These are phyloP conservation scores for Sphagnum magellanicum DNA, from an alignment of 228 moss, liverwort and hornwort species.

Conservation along the genomic window DNA sequence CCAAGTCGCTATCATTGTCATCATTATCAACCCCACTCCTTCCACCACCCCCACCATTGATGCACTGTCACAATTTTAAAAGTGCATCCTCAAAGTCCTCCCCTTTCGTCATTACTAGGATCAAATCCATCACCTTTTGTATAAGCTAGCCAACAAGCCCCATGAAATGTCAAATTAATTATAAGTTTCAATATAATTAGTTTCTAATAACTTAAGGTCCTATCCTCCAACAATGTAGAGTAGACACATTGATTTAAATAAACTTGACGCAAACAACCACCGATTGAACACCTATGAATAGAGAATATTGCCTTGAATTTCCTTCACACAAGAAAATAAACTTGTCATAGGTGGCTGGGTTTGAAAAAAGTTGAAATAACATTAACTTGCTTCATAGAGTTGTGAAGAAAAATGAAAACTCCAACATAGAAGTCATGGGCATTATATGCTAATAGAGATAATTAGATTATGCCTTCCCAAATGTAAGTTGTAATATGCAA, in stretches of 20 bases:
- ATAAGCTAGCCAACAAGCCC: too few species aligned
- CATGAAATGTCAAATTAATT: too few species aligned
- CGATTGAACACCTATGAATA: too few species aligned
- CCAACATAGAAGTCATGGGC: conserved; percentile 86
- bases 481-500: conserved; percentile 63
- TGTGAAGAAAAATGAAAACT: conserved; percentile 79
- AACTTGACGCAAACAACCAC: too few species aligned
- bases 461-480: conserved; percentile 73
- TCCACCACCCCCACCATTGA: conserved; percentile 70
- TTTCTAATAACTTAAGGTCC: too few species aligned
- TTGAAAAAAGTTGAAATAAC: too few species aligned
- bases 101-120: conserved; percentile 70
- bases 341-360: too few species aligned
- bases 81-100: conserved; percentile 90
- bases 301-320: too few species aligned
- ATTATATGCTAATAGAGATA: conserved; percentile 82
- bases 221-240: too few species aligned
- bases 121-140: conserved; percentile 59
- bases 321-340: too few species aligned
- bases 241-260: too few species aligned
- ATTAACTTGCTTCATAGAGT: conserved; percentile 75
- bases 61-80: conserved; percentile 79
- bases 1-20: conserved; percentile 92
- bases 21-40: conserved; percentile 73
- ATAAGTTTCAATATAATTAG: too few species aligned